Evolutionary conservation across 2,329 filamentous ascomycete genomes (phyloP).

Genomic region (Penicillium sp.): DNA sequence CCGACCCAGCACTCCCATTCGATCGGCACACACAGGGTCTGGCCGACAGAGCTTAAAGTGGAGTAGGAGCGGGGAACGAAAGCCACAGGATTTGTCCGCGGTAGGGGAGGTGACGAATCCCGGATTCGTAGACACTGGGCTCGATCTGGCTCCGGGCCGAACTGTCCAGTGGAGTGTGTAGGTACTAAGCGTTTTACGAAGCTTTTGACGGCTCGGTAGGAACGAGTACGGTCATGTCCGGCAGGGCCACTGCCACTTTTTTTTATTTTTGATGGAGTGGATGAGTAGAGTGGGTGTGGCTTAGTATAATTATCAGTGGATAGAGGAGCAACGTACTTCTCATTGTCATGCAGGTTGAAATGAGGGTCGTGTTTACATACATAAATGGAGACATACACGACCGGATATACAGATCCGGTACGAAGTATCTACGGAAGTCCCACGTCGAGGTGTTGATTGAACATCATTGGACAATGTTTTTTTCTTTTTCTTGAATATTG

Average conservation of each 20-base stretch:
- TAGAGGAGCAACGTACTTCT: not conserved
- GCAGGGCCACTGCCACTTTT: not conserved
- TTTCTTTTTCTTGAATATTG: not conserved
- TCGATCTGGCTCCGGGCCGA: not conserved
- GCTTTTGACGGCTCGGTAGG: not conserved
- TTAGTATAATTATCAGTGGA: not conserved
- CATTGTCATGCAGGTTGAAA: not conserved
- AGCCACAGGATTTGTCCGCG: not conserved
- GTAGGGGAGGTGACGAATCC: not conserved
- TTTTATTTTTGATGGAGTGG: not conserved
- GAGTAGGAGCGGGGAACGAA: not conserved
- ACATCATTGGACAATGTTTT: not conserved
- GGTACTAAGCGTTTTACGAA: not conserved
- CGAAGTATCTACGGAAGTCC: not conserved
- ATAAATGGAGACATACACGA: not conserved
- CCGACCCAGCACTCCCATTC: not conserved
- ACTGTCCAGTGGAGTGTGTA: not conserved
- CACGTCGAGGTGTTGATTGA: not conserved
- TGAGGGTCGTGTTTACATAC: not conserved
- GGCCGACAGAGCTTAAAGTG: conserved; percentile 3
- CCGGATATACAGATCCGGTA: not conserved
- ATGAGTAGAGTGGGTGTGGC: not conserved
- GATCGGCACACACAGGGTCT: conserved; percentile 3
- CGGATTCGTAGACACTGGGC: not conserved
- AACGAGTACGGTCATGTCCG: not conserved